Evolutionary conservation across 208 protist genomes (phyloP), one percentile per base, ranked within the genome.

Genomic region (Polymyxa betae): DNA sequence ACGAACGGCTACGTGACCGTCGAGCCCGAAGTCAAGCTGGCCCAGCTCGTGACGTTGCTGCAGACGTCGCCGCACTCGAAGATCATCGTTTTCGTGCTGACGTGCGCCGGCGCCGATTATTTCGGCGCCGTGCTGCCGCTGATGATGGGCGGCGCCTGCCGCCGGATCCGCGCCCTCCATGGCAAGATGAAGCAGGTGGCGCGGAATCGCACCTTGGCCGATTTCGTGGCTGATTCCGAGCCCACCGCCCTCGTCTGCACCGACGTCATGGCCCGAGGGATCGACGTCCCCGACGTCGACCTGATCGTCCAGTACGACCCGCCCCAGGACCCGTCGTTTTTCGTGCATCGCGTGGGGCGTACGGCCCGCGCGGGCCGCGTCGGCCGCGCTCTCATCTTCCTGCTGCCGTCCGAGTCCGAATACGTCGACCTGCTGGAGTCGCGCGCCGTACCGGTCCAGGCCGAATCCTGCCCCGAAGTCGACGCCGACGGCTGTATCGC

Each of bases 211-310:
- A 29, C 38, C 52, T 93, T 90, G 38, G 87, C 92, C 38, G 49
- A 66, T 38, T 93, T 92, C 87, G 10, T 16, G 0, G 0, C 12
- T 35, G 41, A 40, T 45, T 0, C 10, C 16, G 44, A 35, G 32
- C 24, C n/a, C 12, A 52, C 40, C 41, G 66, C 38, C n/a, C 38
- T 97, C n/a, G 68, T 97, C 0, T 94, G 92, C 45, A 97, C 96
- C 0, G 96, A 97, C 91, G 91, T 97, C 0, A 94, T 94, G 0
- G 94, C 95, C 0, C 91, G 97, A 32, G 97, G 96, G 0, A 54
- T 97, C 0, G 97, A 98, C 92, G 93, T 98, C 77, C 94, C 95
- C 1, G 93, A 95, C 54, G 93, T 98, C 0, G 95, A 96, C 77
- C 97, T 94, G 95, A 95, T 98, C 0, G 46, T 98, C 12, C 95